phyloP scores from a whole-genome alignment of 805 yeast species.

The Tetrapisispora taiwanensis region DNA sequence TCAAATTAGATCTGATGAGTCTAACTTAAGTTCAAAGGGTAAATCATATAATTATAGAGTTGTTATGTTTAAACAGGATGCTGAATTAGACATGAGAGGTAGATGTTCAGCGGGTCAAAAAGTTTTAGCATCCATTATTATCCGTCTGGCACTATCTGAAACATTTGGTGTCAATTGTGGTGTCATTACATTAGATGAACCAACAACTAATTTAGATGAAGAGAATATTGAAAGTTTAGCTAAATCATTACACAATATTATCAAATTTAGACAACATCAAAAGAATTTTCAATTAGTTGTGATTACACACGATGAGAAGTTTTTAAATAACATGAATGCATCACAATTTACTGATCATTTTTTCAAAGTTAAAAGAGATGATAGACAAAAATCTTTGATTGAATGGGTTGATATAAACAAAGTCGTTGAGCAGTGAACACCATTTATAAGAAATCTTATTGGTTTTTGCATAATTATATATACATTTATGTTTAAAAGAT shows the following conservation, averaged over 20 bases:
- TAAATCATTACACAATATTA: constrained; percentile 61
- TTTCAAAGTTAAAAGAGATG: constrained; percentile 71
- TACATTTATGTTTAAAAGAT: too few species aligned
- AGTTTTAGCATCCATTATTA: constrained; percentile 84
- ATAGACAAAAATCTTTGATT: constrained; percentile 70
- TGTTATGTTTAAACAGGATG: constrained; percentile 87
- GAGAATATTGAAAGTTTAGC: constrained; percentile 88
- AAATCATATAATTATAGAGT: constrained; percentile 86
- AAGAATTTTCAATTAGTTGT: constrained; percentile 88
- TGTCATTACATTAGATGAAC: constrained; percentile 92
- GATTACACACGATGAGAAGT: constrained; percentile 93
- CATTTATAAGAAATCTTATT: not conserved
- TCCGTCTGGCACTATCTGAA: constrained; percentile 85
- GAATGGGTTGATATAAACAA: constrained; percentile 41
- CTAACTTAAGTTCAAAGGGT: constrained; percentile 31
- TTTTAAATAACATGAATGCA: constrained; percentile 77
- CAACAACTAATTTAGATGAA: constrained; percentile 88
- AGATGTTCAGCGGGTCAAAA: constrained; percentile 97
- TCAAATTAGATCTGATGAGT: constrained; percentile 70
- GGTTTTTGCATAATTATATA: too few species aligned
- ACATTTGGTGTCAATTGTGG: constrained; percentile 95
- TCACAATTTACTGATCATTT: constrained; percentile 77
- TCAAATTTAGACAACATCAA: constrained; percentile 64
- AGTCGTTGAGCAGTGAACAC: constrained; percentile 22
- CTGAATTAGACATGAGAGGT: constrained; percentile 95